phyloP scores from a whole-genome alignment of 306 rosid species.

The Oxytropis ochrocephala region DNA sequence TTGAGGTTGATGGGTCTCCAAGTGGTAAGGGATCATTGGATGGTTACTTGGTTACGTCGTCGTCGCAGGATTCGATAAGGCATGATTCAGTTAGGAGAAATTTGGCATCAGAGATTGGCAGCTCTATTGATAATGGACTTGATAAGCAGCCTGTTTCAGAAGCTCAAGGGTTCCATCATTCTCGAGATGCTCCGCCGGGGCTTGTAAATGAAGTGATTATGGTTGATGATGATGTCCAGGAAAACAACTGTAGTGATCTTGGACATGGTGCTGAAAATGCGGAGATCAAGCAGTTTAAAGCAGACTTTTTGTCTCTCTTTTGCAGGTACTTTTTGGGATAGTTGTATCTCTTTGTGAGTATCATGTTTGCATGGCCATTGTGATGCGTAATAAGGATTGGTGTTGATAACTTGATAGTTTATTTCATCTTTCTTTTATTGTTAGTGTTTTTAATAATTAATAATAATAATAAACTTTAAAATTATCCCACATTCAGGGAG shows the following conservation, averaged over 20 bases:
- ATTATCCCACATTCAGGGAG: constrained; percentile 32
- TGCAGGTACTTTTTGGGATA: constrained; percentile 48
- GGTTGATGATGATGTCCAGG: constrained; percentile 24
- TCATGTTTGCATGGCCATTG: constrained; percentile 2
- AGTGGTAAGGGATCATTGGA: constrained; percentile 62
- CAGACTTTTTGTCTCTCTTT: constrained; percentile 62
- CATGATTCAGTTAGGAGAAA: constrained; percentile 46
- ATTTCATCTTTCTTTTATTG: neutral
- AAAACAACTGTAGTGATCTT: constrained; percentile 20
- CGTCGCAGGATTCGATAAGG: constrained; percentile 44
- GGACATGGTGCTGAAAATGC: constrained; percentile 21
- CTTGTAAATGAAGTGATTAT: constrained; percentile 1
- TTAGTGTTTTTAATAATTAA: neutral
- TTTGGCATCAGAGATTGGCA: constrained; percentile 38
- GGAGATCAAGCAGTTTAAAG: constrained; percentile 53
- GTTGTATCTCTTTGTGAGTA: neutral
- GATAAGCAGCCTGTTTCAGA: constrained; percentile 14
- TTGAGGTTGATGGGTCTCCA: constrained; percentile 51
- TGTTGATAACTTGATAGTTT: constrained; percentile 7
- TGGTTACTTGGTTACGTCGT: constrained; percentile 41
- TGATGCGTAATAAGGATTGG: neutral
- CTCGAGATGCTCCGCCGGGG: constrained; percentile 16
- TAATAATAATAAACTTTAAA: neutral
- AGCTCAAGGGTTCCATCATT: constrained; percentile 14
- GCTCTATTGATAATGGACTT: constrained; percentile 31